Conservation (phyloP, 2,329 filamentous ascomycete species). For the Anthostomella pinea region DNA sequence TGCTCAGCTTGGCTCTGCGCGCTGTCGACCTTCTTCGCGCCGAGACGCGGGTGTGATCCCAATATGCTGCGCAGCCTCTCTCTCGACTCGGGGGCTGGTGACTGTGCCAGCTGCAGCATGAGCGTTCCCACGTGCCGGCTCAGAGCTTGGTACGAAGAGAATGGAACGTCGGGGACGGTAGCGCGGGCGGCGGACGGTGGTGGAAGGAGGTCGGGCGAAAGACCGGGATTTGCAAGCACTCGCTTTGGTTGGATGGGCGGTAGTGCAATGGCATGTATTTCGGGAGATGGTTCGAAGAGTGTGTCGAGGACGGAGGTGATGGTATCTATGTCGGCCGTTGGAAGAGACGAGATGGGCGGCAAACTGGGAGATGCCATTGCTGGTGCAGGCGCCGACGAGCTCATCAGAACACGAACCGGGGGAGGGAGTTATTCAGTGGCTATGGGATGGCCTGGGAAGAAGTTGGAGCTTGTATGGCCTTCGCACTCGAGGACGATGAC, state of each 20-base stretch:
- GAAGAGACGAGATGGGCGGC: conserved; percentile 56
- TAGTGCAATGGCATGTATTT: conserved; percentile 69
- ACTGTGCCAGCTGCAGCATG: conserved; percentile 56
- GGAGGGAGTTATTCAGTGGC: too few species aligned
- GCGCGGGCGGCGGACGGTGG: conserved; percentile 68
- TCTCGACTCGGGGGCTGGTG: conserved; percentile 40
- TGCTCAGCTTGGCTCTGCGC: conserved; percentile 80
- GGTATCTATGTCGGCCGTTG: conserved; percentile 50
- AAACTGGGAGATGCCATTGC: conserved; percentile 38
- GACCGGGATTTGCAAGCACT: conserved; percentile 61
- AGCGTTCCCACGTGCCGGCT: conserved; percentile 64
- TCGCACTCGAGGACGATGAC: too few species aligned
- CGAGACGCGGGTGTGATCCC: conserved; percentile 78
- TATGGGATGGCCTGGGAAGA: too few species aligned
- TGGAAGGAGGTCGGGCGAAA: conserved; percentile 75
- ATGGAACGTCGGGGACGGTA: conserved; percentile 52
- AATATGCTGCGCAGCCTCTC: conserved; percentile 68
- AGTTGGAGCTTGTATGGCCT: too few species aligned
- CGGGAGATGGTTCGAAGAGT: conserved; percentile 78
- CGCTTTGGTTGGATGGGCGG: conserved; percentile 55
- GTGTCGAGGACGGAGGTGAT: conserved; percentile 65
- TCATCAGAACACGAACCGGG: too few species aligned
- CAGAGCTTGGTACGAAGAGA: conserved; percentile 66
- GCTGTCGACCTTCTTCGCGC: conserved; percentile 78
- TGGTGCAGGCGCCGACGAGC: too few species aligned